Conservation (phyloP, 495 filamentous ascomycete species). For the Hypoxylon trugodes region DNA sequence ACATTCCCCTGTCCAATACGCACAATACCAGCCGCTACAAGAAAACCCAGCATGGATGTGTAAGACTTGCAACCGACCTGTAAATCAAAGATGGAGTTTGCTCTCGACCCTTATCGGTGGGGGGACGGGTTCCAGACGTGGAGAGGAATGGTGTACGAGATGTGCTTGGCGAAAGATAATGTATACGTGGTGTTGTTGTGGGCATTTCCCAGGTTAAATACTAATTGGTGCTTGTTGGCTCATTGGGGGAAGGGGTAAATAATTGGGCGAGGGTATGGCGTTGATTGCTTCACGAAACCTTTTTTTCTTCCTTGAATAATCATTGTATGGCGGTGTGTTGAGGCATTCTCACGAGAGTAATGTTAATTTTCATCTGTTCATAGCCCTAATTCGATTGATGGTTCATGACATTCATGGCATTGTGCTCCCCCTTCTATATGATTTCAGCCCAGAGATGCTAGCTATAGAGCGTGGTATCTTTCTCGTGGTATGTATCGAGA, state of each 20-base stretch:
- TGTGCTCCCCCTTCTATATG: slow-evolving; percentile 11
- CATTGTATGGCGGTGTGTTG: not conserved
- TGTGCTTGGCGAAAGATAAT: slow-evolving; percentile 39
- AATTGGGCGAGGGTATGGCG: not conserved
- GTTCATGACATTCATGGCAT: no score
- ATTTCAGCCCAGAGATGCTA: not conserved
- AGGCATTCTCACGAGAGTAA: slow-evolving; percentile 7
- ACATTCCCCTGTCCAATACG: no score
- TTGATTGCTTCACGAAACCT: not conserved
- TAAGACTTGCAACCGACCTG: slow-evolving; percentile 35
- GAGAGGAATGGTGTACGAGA: slow-evolving; percentile 39
- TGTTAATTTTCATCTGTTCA: slow-evolving; percentile 1
- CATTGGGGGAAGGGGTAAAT: not conserved
- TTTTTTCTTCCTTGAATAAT: slow-evolving; percentile 27
- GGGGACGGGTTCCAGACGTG: slow-evolving; percentile 28
- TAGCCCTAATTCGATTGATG: no score
- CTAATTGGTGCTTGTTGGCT: no score
- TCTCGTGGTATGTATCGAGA: not conserved
- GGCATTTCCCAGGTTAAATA: no score
- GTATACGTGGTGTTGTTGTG: slow-evolving; percentile 31
- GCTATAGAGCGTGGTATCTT: not conserved
- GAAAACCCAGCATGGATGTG: slow-evolving; percentile 9
- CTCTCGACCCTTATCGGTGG: slow-evolving; percentile 24
- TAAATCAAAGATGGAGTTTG: slow-evolving; percentile 38
- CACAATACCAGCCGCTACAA: not conserved